Evolutionary conservation across 2,329 filamentous ascomycete species (phyloP).

Genomic region (Huntiella savannae): DNA sequence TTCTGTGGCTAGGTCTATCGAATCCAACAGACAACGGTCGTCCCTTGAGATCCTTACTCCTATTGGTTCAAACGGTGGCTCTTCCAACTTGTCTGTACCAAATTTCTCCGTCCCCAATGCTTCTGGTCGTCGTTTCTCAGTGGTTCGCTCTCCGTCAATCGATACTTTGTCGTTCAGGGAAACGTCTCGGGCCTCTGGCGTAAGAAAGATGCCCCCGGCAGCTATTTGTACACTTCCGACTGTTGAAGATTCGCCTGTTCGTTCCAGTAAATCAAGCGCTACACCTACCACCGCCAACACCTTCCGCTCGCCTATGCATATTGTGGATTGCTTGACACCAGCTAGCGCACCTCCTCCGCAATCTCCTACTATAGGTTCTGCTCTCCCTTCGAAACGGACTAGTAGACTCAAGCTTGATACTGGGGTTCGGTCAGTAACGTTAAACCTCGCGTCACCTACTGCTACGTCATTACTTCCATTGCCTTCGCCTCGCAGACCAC

Average conservation of each 20-base stretch:
- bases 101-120: constrained; percentile 11
- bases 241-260: constrained; percentile 4
- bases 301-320: background rate
- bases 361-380: background rate
- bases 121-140: constrained; percentile 5
- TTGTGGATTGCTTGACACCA: background rate
- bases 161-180: constrained; percentile 9
- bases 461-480: background rate
- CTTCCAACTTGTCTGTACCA: background rate
- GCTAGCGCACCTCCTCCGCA: background rate
- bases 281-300: background rate
- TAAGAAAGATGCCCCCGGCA: constrained; percentile 6
- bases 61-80: background rate
- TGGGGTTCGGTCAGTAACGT: background rate
- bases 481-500: constrained; percentile 2
- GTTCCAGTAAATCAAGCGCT: background rate
- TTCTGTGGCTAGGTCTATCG: constrained; percentile 23
- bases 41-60: constrained; percentile 2
- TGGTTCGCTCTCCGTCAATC: constrained; percentile 5
- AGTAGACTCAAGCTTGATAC: constrained; percentile 1
- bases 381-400: background rate
- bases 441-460: background rate
- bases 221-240: constrained; percentile 5
- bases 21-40: background rate
- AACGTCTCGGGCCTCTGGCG: background rate